Conservation (phyloP, 192 early-diverging fungal species). For the Coemansia sp. region DNA sequence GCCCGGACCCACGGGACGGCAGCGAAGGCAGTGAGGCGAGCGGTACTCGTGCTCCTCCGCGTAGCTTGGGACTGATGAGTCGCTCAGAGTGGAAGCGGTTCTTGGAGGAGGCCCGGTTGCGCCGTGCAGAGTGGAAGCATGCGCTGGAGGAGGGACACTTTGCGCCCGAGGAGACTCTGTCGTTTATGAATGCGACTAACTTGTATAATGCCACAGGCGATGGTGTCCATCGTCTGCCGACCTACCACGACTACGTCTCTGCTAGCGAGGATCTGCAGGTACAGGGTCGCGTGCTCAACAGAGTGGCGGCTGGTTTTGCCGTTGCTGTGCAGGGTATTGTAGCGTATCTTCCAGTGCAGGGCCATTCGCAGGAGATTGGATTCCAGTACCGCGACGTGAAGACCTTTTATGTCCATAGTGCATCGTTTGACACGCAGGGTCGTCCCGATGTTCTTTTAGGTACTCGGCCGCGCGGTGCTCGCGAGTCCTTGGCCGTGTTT, state of each 20-base stretch:
- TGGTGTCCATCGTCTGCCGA: constrained; percentile 53
- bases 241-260: constrained; percentile 55
- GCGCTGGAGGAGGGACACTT: constrained; percentile 41
- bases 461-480: constrained; percentile 19
- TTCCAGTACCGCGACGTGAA: constrained; percentile 53
- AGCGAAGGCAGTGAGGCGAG: background rate
- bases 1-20: background rate
- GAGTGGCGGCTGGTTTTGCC: constrained; percentile 40
- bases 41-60: constrained; percentile 15
- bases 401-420: constrained; percentile 65
- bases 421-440: constrained; percentile 46
- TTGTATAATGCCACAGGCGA: constrained; percentile 25
- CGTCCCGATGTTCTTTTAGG: constrained; percentile 33
- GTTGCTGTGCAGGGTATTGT: constrained; percentile 69
- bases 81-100: constrained; percentile 61
- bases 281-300: constrained; percentile 65
- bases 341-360: constrained; percentile 47
- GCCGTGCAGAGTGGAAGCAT: constrained; percentile 55
- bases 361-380: constrained; percentile 20
- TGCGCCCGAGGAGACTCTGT: constrained; percentile 35
- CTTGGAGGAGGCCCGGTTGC: constrained; percentile 56
- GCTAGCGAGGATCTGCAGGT: constrained; percentile 48
- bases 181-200: constrained; percentile 47
- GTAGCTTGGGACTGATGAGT: constrained; percentile 61
- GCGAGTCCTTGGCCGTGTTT: constrained; percentile 6